phyloP scores from a whole-genome alignment of 2,329 filamentous ascomycete genomes.

The Colletotrichum sp. region DNA sequence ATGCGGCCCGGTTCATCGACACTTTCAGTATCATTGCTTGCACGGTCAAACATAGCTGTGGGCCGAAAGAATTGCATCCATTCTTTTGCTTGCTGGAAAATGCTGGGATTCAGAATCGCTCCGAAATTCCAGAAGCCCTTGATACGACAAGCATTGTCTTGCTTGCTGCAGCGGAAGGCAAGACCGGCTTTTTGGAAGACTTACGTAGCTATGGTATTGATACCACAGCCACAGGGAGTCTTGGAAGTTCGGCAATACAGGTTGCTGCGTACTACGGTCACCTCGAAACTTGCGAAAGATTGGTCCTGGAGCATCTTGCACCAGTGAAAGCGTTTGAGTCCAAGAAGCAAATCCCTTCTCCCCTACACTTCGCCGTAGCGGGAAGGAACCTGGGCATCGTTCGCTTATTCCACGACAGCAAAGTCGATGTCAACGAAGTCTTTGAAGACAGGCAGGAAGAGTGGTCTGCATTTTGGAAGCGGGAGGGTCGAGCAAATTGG shows the following conservation, averaged over 20 bases:
- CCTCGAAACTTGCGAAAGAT: background rate
- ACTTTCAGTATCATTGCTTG: background rate
- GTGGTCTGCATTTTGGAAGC: too few species aligned
- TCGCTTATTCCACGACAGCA: background rate
- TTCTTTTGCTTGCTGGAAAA: background rate
- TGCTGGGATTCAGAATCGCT: background rate
- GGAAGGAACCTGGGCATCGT: background rate
- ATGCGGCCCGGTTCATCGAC: background rate
- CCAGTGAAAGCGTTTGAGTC: background rate
- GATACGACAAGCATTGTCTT: background rate
- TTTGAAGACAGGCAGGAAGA: background rate
- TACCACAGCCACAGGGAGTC: accelerated
- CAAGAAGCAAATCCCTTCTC: background rate
- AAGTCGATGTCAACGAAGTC: background rate
- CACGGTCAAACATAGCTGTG: background rate
- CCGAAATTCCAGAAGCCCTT: background rate
- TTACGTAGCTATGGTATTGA: background rate
- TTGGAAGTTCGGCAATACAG: background rate
- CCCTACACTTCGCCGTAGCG: background rate
- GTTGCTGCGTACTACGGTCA: background rate
- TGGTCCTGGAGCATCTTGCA: background rate
- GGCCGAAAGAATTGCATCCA: background rate
- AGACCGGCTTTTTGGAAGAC: background rate
- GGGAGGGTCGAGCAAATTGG: too few species aligned
- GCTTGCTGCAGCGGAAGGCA: background rate